Percentiles rank a stretch among this genome's conserved stretches.
phyloP scores from a whole-genome alignment of 78 protist genomes.

The Goniomonas avonlea region DNA sequence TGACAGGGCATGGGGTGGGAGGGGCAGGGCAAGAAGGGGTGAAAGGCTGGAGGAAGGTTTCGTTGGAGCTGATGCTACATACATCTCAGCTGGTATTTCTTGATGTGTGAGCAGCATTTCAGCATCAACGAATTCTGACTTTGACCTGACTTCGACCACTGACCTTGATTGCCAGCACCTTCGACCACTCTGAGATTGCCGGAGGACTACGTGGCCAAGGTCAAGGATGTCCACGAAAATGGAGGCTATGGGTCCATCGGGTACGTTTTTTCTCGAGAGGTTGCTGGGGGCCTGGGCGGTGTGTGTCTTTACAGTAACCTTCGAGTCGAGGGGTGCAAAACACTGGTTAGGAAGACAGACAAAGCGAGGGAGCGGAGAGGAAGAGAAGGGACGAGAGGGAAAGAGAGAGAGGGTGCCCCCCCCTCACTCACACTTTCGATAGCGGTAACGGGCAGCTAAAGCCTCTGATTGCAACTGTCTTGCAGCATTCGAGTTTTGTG shows the following conservation, averaged over 20 bases:
- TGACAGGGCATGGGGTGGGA: no score
- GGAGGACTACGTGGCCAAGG: slow-evolving; percentile 82
- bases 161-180: no score
- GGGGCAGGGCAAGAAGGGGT: no score
- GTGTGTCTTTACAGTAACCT: not conserved
- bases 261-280: not conserved
- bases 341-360: not conserved
- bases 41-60: not conserved
- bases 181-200: slow-evolving; percentile 12
- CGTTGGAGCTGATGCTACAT: not conserved
- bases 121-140: not conserved
- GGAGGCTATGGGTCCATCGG: slow-evolving; percentile 87
- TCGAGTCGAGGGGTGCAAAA: not conserved
- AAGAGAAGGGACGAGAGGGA: no score
- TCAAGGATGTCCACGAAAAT: slow-evolving; percentile 71
- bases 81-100: not conserved
- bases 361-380: no score
- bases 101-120: not conserved
- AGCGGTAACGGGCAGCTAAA: not conserved
- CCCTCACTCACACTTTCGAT: not conserved
- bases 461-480: not conserved
- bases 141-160: not conserved
- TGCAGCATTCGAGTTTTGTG: not conserved
- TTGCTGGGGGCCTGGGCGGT: not conserved
- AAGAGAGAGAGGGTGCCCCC: no score